Percentiles rank a stretch among this genome's conserved stretches.
Conservation (phyloP, 768 basidiomycete genomes). For the Xerocomellus intermedius region DNA sequence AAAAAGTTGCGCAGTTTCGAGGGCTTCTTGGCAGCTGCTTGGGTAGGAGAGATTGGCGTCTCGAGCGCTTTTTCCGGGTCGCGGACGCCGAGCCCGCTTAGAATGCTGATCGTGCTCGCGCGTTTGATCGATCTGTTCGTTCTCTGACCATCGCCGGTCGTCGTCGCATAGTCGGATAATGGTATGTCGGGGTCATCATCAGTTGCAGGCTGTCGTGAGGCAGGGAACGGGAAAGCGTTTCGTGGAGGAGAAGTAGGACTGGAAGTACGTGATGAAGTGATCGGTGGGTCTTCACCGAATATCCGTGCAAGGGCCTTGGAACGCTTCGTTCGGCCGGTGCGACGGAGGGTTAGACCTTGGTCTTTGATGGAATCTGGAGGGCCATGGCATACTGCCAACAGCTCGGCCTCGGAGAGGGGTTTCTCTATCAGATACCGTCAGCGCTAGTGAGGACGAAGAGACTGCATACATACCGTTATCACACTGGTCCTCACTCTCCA, state of each 20-base stretch:
- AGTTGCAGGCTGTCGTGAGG: constrained; percentile 11
- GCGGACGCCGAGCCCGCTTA: constrained; percentile 90
- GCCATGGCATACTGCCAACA: constrained; percentile 81
- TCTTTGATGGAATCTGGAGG: constrained; percentile 78
- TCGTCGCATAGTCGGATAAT: constrained; percentile 32
- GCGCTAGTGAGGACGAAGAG: not conserved
- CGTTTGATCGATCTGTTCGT: constrained; percentile 53
- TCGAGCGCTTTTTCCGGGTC: constrained; percentile 69
- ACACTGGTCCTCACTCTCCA: constrained; percentile 56
- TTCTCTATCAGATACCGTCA: constrained; percentile 44
- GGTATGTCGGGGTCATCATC: constrained; percentile 39
- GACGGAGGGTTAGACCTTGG: constrained; percentile 72
- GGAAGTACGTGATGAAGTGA: constrained; percentile 20
- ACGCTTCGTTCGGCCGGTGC: constrained; percentile 42
- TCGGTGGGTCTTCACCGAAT: constrained; percentile 46
- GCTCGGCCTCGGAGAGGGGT: constrained; percentile 76
- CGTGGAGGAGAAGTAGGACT: constrained; percentile 38
- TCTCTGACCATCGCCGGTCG: constrained; percentile 28
- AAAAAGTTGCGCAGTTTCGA: constrained; percentile 93
- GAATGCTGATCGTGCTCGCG: constrained; percentile 91
- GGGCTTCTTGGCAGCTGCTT: constrained; percentile 40
- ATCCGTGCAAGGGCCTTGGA: constrained; percentile 44
- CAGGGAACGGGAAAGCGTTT: constrained; percentile 10
- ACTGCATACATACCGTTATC: constrained; percentile 43
- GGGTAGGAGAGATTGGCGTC: constrained; percentile 51